Base-by-base conservation (phyloP, 345 rosid species). In the Lepidium sativum region DNA sequence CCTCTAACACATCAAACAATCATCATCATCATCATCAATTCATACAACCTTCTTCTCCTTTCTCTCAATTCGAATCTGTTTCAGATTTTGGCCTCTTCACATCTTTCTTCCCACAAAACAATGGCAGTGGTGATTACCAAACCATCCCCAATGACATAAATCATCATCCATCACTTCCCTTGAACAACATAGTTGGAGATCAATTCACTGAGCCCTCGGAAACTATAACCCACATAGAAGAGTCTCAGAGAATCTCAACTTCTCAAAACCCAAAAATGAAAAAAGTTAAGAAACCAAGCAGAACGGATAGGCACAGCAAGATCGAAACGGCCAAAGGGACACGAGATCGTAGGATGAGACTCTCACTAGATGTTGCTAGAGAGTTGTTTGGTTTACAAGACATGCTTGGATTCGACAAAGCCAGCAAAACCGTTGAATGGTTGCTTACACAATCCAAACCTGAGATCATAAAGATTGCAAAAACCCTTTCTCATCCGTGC, bases 381-480 rank as follows among this genome's bases (percentile, higher is more conserved):
- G 72, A 81, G 43, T 86, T 91, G 68, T 91, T 88, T 17, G 84
- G 88, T 42, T 74, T 91, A 50, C 98, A 91, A 75, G 96, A 91
- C 81, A 77, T 80, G 82, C 67, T 91, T 41, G 83, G 91, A 55
- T 88, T 70, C 21, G 96, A 91, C 47, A 88, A 88, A 70, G 89
- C 91, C 4, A 91, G 96, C 65, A 86, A 84, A 56, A 88, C 96
- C 11, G 89, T 91, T 2, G 88, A 88, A 21, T 91, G 98, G 98
- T 54, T 91, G 14, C 87, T 91, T 25, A 38, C 53, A 27, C 89
- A 86, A 54, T 77, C 97, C 0, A 81, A 72, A 51, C 27, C 80
- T 0, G 91, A 84, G 45, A 91, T 87, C 73, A 73, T 63, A 60
- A 82, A 82, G 45, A 78, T 89, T 6, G 70, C 72, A 0, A 49